Base-by-base conservation (phyloP, 257 asterid species). In the Nyctanthes arbortristis region DNA sequence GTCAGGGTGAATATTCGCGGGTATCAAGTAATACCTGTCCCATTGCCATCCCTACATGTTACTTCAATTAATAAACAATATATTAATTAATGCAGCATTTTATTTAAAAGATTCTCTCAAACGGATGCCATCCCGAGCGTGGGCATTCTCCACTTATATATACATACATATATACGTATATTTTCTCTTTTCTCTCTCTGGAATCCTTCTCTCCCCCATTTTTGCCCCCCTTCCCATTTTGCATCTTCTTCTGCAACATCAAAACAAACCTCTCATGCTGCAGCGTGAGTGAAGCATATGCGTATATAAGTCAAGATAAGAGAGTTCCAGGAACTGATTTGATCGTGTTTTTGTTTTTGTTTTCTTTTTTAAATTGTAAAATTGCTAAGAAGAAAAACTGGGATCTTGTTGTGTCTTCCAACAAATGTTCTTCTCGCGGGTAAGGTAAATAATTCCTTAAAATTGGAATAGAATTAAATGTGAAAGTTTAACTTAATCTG, bases 341-440 rank as follows among this genome's bases (percentile, higher is more conserved):
- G 27, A 27, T 75, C 64, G 71, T 67, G 65, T 29, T 32, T 31
- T 71, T 59, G 67, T 67, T 74, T 49, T 49, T 13, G 34, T 28
- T 24, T 28, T 32, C 13, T 30, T 47, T 47, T 35, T 65, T 52
- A 22, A 52, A 2, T 24, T 52, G 59, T 22, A 52, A 49, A 49
- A 36, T 65, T 33, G 32, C 47, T 30, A 33, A 69, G 43, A 75
- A 64, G 16, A 56, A 68, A 61, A 62, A 69, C 43, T 62, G 82
- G 71, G 82, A 82, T 82, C 84, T 74, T 77, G 78, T 56, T n/a
- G n/a, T n/a, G 77, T 80, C 69, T 70, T 74, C 65, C 74, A 63
- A 63, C 81, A 73, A 72, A 81, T 78, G 81, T 79, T 78, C 78
- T 72, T 72, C 77, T 78, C 54, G 76, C 74, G 74, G 76, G 81